Base-by-base conservation (phyloP, 2,329 filamentous ascomycete genomes). In the Biscogniauxia sp. region DNA sequence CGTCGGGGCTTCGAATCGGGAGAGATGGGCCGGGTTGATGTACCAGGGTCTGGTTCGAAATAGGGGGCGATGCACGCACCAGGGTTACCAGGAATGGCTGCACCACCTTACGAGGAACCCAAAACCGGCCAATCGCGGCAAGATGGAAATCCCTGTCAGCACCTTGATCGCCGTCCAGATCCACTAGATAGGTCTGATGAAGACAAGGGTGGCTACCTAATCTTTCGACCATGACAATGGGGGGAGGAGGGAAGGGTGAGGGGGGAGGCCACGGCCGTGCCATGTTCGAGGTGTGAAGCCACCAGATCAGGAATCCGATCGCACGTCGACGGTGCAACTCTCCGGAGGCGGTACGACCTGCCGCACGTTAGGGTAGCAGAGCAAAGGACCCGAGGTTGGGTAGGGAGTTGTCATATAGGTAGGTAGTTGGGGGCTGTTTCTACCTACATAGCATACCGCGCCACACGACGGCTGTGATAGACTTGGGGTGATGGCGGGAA, bases 101-200 rank as follows among this genome's bases (percentile, higher is more conserved):
- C 37, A 45, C 37, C 3, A 45, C 37, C 37, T 45, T 45, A 45
- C 37, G 37, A 45, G 37, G 37, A 45, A 45, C 37, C 37, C 50
- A 20, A 51, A 23, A 19, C 20, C 20, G 50, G 50, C 50, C 50
- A 51, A 51, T 51, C 50, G 50, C 19, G 51, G 19, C 23, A 52
- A 23, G 51, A 23, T 20, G 28, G 53, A 3, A 41, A 37, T 20
- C 20, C 41, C 45, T 51, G 55, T 57, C 55, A 57, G 55, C 15
- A 57, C 55, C 55, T 57, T 57, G 55, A 57, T 57, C 49, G 55
- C 7, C 49, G 49, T 9, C 55, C 20, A 5, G 37, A 45, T 45
- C 37, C 37, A 45, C 37, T n/a, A 6, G 37, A n/a, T 45, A n/a
- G 15, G 37, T 45, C 37, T 45, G 37, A 45, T 45, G 37, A n/a